These are phyloP conservation scores for Logfia minima DNA, from an alignment of 129 eudicot genomes.

Conservation along the genomic window DNA sequence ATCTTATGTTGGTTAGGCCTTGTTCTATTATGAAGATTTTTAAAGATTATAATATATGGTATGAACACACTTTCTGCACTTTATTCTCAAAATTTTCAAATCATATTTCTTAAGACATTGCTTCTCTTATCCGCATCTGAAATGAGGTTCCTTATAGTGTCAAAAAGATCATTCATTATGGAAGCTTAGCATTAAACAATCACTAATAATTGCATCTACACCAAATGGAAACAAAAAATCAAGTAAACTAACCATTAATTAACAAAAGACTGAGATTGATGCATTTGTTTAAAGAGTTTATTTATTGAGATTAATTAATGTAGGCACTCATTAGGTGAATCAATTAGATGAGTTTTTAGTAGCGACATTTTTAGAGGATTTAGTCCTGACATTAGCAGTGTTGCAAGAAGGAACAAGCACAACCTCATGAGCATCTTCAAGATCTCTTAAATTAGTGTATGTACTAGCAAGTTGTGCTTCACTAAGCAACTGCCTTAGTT, in stretches of 20 bases:
- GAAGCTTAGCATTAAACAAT: conserved; percentile 30
- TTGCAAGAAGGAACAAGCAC: conserved; percentile 53
- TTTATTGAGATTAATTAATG: conserved; percentile 17
- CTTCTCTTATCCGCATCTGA: conserved; percentile 31
- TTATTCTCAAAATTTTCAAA: conserved; percentile 4
- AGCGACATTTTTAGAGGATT: conserved; percentile 42
- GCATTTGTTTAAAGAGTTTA: conserved; percentile 25
- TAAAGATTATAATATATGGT: conserved; percentile 16
- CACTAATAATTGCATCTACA: conserved; percentile 25
- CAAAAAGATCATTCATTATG: conserved; percentile 31
- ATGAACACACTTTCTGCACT: conserved; percentile 11
- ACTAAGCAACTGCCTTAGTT: conserved; percentile 50
- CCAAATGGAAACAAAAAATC: conserved; percentile 8
- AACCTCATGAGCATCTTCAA: conserved; percentile 45
- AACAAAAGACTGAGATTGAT: conserved; percentile 5
- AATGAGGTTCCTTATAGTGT: conserved; percentile 36
- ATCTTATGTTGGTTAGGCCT: conserved; percentile 31
- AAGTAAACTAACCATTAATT: conserved; percentile 15
- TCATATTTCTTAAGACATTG: conserved; percentile 1
- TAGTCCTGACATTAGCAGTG: conserved; percentile 54
- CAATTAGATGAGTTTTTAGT: conserved; percentile 38
- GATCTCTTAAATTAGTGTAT: conserved; percentile 52
- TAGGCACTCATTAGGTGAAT: conserved; percentile 21
- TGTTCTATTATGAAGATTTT: conserved; percentile 27
- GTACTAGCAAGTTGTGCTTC: conserved; percentile 57